phyloP scores from a whole-genome alignment of 129 eudicot species.

The Rutidosis leptorrhynchoides region DNA sequence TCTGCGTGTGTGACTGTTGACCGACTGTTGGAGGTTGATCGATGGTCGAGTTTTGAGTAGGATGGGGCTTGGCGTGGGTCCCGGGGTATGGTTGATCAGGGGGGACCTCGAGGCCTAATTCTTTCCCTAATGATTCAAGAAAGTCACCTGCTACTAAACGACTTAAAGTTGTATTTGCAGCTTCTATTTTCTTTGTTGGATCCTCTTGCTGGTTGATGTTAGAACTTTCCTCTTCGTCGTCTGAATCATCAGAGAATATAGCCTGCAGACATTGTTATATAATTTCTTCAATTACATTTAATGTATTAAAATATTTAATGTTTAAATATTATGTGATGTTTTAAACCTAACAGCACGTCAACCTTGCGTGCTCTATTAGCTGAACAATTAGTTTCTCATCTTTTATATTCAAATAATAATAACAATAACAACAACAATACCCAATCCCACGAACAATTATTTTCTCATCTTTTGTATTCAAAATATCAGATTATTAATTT shows the following conservation, averaged over 20 bases:
- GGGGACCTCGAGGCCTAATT: constrained; percentile 91
- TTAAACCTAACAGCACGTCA: too few relatives aligned
- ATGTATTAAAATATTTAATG: too few relatives aligned
- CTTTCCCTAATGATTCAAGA: constrained; percentile 91
- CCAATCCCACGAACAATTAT: not conserved
- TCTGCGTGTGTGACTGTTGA: constrained; percentile 13
- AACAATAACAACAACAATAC: too few relatives aligned
- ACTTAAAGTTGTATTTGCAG: constrained; percentile 68
- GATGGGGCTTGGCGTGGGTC: constrained; percentile 28
- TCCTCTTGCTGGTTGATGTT: constrained; percentile 47
- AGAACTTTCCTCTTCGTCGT: constrained; percentile 54
- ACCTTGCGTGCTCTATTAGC: too few relatives aligned
- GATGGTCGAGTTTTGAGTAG: constrained; percentile 29
- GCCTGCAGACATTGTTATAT: constrained; percentile 48
- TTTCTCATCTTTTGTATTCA: not conserved
- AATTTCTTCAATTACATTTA: not conserved
- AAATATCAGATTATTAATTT: not conserved
- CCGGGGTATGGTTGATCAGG: constrained; percentile 50
- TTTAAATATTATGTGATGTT: not conserved
- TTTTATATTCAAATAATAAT: not conserved
- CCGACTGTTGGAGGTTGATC: constrained; percentile 27
- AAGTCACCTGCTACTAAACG: constrained; percentile 96
- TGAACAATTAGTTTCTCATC: not conserved
- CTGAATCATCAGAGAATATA: constrained; percentile 96
- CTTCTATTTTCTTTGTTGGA: constrained; percentile 69